Percentiles rank a stretch among this genome's conserved stretches.
phyloP scores from a whole-genome alignment of 306 rosid species.

The Rosa rugosa region DNA sequence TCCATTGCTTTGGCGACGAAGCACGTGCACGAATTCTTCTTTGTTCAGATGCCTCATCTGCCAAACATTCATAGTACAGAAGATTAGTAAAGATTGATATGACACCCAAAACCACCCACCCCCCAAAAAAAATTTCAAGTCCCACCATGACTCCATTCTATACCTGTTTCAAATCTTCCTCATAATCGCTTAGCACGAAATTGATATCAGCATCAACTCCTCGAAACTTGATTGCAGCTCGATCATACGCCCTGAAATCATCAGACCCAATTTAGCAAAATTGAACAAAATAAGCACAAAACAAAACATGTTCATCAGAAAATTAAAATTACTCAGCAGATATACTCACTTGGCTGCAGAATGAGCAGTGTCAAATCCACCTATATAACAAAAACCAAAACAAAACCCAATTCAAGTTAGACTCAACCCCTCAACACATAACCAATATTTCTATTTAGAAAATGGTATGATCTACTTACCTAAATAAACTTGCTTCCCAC shows the following conservation, averaged over 20 bases:
- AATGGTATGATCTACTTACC: constrained; percentile 30
- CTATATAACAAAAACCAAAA: constrained; percentile 10
- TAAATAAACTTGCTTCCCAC: constrained; percentile 63
- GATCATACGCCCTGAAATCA: constrained; percentile 51
- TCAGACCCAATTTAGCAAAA: not conserved
- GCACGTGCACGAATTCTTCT: constrained; percentile 47
- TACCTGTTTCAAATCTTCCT: constrained; percentile 52
- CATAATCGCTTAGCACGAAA: constrained; percentile 40
- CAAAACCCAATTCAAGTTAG: constrained; percentile 11
- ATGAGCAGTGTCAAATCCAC: constrained; percentile 64
- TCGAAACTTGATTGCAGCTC: constrained; percentile 59
- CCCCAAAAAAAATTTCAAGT: not conserved
- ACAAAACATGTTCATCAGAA: not conserved
- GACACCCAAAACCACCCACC: not conserved
- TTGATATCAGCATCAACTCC: constrained; percentile 64
- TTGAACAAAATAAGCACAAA: not conserved
- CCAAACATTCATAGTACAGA: constrained; percentile 3
- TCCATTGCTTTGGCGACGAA: constrained; percentile 48
- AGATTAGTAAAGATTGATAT: not conserved
- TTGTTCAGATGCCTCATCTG: constrained; percentile 38
- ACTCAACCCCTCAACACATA: not conserved
- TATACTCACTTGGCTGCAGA: constrained; percentile 49
- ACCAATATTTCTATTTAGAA: not conserved
- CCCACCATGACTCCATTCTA: not conserved
- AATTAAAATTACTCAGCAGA: not conserved